Conservation (phyloP, 331 rosid species). For the Quercus lobata region DNA sequence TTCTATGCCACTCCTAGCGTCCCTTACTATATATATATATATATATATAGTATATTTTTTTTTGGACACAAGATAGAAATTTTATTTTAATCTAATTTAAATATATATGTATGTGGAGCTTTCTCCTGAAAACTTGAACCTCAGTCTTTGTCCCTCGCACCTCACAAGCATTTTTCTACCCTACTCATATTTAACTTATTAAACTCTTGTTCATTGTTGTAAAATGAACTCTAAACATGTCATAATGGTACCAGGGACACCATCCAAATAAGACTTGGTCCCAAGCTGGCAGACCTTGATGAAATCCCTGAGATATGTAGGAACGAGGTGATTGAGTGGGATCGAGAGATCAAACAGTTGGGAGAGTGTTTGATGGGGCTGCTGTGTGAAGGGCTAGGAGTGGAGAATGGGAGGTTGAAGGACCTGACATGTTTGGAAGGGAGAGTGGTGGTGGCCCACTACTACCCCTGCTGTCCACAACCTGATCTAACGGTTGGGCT, state of each 20-base stretch:
- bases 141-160: too few species aligned
- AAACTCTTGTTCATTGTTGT: not conserved
- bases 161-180: too few species aligned
- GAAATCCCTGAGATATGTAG: constrained; percentile 55
- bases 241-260: constrained; percentile 38
- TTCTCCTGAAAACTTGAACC: too few species aligned
- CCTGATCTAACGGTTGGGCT: constrained; percentile 78
- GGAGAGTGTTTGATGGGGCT: constrained; percentile 38
- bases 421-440: constrained; percentile 50
- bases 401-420: constrained; percentile 35
- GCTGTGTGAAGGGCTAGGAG: constrained; percentile 77
- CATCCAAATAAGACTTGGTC: constrained; percentile 40
- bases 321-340: constrained; percentile 43
- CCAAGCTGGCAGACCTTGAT: constrained; percentile 8
- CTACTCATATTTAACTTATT: too few species aligned
- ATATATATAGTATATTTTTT: too few species aligned
- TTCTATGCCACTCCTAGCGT: too few species aligned
- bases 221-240: constrained; percentile 45
- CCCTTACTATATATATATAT: too few species aligned
- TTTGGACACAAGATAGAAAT: too few species aligned
- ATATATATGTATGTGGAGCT: too few species aligned
- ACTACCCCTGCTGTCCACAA: constrained; percentile 79
- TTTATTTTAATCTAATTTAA: too few species aligned
- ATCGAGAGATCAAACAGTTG: constrained; percentile 38
- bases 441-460: constrained; percentile 54